A percentile compares a stretch with the other conserved stretches of the same genome.
These are phyloP conservation scores for Eucommia ulmoides DNA, from an alignment of 257 asterid genomes.

Conservation along the genomic window DNA sequence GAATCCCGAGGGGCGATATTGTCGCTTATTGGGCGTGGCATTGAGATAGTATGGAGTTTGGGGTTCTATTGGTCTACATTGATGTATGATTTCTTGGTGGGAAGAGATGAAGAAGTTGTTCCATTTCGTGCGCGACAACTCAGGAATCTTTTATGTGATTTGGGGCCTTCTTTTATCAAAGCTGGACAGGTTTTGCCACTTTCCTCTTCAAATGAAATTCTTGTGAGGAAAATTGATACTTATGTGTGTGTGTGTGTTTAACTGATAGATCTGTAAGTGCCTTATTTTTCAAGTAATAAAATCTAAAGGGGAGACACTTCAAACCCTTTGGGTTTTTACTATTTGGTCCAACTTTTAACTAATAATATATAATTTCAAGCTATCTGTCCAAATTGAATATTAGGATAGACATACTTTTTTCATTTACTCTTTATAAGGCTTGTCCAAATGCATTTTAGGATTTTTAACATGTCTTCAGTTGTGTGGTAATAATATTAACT, in stretches of 20 bases:
- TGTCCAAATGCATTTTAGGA: too few species aligned
- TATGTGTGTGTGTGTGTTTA: background rate
- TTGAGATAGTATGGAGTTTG: slow-evolving; percentile 90
- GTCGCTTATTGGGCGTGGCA: slow-evolving; percentile 82
- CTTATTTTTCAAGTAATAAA: background rate
- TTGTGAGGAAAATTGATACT: background rate
- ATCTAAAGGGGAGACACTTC: background rate
- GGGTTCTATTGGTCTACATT: slow-evolving; percentile 85
- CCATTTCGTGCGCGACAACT: slow-evolving; percentile 97
- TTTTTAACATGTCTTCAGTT: too few species aligned
- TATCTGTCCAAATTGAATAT: too few species aligned
- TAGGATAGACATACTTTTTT: background rate
- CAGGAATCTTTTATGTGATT: slow-evolving; percentile 81
- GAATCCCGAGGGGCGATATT: slow-evolving; percentile 80
- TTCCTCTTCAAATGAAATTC: background rate
- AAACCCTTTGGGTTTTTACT: background rate
- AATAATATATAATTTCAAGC: background rate
- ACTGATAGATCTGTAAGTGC: background rate
- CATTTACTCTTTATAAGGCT: background rate
- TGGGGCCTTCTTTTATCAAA: slow-evolving; percentile 98
- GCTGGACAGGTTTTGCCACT: slow-evolving; percentile 81
- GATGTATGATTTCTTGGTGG: slow-evolving; percentile 69
- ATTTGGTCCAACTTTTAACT: background rate
- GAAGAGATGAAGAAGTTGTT: slow-evolving; percentile 98
- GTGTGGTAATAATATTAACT: too few species aligned